Evolutionary conservation across 2,329 filamentous ascomycete species (phyloP).

Genomic region (Pseudogymnoascus sp.): DNA sequence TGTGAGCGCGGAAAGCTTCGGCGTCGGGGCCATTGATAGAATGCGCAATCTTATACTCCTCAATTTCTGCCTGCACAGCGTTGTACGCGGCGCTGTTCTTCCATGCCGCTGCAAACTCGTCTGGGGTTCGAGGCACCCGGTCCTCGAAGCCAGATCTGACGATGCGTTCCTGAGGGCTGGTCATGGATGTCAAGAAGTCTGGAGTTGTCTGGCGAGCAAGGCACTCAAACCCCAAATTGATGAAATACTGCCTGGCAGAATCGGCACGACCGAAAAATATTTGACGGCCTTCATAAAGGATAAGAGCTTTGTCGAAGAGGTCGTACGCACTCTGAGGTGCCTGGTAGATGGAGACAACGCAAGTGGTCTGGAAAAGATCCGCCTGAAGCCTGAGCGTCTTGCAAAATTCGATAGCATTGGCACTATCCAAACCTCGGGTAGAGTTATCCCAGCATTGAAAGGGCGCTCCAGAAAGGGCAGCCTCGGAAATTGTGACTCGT

Average conservation of each 20-base stretch:
- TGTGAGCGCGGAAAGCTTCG: constrained; percentile 31
- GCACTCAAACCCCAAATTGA: constrained; percentile 61
- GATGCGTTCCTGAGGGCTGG: constrained; percentile 48
- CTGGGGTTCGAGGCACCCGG: constrained; percentile 44
- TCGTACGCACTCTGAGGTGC: constrained; percentile 61
- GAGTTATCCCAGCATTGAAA: constrained; percentile 67
- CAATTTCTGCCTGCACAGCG: constrained; percentile 36
- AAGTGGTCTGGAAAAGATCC: constrained; percentile 54
- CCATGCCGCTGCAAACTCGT: constrained; percentile 45
- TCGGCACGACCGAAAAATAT: constrained; percentile 60
- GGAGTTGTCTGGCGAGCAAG: constrained; percentile 44
- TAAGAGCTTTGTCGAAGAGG: constrained; percentile 60
- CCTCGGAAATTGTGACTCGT: constrained; percentile 73
- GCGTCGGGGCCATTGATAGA: constrained; percentile 21
- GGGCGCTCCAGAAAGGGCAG: constrained; percentile 48
- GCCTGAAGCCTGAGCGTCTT: constrained; percentile 55
- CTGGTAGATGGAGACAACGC: constrained; percentile 63
- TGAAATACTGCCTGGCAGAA: constrained; percentile 59
- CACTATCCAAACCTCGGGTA: constrained; percentile 64
- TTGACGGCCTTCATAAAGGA: constrained; percentile 60
- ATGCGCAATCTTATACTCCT: constrained; percentile 38
- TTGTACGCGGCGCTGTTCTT: constrained; percentile 35
- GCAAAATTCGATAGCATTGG: constrained; percentile 65
- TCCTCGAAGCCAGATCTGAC: constrained; percentile 48
- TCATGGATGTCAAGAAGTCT: constrained; percentile 72